phyloP scores from a whole-genome alignment of 768 basidiomycete species.

The Lyophyllum decastes region DNA sequence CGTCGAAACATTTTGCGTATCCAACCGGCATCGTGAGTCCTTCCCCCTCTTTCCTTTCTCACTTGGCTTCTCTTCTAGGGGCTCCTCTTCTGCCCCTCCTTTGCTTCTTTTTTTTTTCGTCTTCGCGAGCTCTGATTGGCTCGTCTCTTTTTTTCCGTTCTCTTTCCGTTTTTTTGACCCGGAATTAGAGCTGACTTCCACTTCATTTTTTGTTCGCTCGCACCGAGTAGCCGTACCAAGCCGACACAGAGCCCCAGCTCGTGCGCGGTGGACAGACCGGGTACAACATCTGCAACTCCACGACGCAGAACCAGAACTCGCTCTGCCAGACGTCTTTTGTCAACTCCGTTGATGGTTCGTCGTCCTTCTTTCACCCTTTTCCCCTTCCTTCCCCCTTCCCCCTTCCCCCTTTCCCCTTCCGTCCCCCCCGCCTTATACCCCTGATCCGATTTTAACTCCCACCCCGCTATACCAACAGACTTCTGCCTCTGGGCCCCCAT shows the following conservation, averaged over 20 bases:
- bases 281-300: slow-evolving; percentile 63
- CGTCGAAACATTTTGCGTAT: slow-evolving; percentile 41
- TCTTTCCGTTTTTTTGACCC: not conserved
- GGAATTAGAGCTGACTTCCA: too few relatives aligned
- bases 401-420: slow-evolving; percentile 3
- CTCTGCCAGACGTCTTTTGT: slow-evolving; percentile 55
- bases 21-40: slow-evolving; percentile 40
- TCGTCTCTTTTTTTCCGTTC: not conserved
- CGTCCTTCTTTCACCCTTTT: slow-evolving; percentile 3
- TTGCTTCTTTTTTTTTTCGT: not conserved
- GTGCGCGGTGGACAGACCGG: slow-evolving; percentile 56
- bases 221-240: slow-evolving; percentile 27
- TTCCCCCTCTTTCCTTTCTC: too few relatives aligned
- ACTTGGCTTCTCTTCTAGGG: not conserved
- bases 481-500: slow-evolving; percentile 70
- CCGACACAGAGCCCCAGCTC: slow-evolving; percentile 27
- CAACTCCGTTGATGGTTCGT: slow-evolving; percentile 51
- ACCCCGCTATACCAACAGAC: slow-evolving; percentile 38
- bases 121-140: not conserved
- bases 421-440: too few relatives aligned
- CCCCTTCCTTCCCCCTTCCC: not conserved
- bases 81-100: not conserved
- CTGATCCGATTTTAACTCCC: slow-evolving; percentile 9
- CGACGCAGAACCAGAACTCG: slow-evolving; percentile 51
- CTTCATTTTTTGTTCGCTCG: not conserved